Percentiles rank a stretch among this genome's conserved stretches.
Conservation (phyloP, 805 yeast genomes). For the Maudiozyma bulderi region DNA sequence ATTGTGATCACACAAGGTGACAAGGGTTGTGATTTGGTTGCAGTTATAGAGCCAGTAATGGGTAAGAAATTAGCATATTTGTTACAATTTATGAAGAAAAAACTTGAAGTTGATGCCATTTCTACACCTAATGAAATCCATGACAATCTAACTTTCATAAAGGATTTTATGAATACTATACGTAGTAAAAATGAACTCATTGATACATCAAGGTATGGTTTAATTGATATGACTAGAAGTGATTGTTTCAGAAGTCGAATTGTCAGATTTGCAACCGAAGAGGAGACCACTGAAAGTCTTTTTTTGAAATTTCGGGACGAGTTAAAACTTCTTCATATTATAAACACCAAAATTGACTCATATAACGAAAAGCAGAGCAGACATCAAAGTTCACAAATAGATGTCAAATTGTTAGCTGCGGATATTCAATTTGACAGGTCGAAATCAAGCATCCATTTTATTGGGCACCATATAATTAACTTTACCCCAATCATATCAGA, state of each 20-base stretch:
- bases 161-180: constrained; percentile 10
- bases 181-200: background rate
- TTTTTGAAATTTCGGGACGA: constrained; percentile 62
- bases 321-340: constrained; percentile 57
- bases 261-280: constrained; percentile 63
- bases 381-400: constrained; percentile 8
- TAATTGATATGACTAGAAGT: background rate
- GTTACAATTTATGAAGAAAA: constrained; percentile 64
- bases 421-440: constrained; percentile 78
- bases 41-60: constrained; percentile 58
- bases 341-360: constrained; percentile 40
- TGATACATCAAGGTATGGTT: background rate
- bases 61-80: constrained; percentile 57
- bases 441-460: constrained; percentile 64
- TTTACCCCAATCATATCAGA: constrained; percentile 66
- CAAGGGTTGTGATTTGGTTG: constrained; percentile 70
- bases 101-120: constrained; percentile 42
- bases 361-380: background rate
- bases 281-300: constrained; percentile 49
- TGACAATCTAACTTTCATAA: constrained; percentile 20
- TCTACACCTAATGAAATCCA: constrained; percentile 26
- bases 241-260: constrained; percentile 49
- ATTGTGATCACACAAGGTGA: constrained; percentile 76
- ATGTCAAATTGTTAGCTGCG: constrained; percentile 58
- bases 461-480: constrained; percentile 56